Evolutionary conservation across 1,284 basidiomycete species (phyloP).

Genomic region (Vanrija sp.): DNA sequence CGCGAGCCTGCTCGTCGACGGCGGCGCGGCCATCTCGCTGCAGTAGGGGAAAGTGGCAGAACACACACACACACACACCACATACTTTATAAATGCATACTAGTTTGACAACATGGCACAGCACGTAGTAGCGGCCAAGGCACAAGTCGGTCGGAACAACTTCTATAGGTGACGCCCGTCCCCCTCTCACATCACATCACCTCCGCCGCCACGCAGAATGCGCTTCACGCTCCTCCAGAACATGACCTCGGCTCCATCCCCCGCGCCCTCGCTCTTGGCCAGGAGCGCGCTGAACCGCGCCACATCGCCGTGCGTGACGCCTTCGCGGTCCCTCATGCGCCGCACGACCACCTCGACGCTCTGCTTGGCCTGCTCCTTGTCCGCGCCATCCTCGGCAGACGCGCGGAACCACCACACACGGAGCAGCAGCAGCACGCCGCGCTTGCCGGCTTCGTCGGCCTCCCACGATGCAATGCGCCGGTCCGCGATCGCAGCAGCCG

Average conservation of each 20-base stretch:
- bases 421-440: constrained; percentile 40
- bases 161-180: background rate
- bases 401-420: constrained; percentile 46
- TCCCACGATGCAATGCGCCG: constrained; percentile 39
- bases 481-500: constrained; percentile 32
- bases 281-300: constrained; percentile 33
- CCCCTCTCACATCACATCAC: constrained; percentile 33
- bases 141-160: no score
- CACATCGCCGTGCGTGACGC: constrained; percentile 39
- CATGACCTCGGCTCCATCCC: constrained; percentile 38
- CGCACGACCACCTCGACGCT: constrained; percentile 42
- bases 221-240: constrained; percentile 44
- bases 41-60: no score
- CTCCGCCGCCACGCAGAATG: constrained; percentile 36
- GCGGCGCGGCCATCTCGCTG: constrained; percentile 72
- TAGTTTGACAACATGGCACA: no score
- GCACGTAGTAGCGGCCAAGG: no score
- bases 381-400: background rate
- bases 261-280: constrained; percentile 34
- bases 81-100: no score
- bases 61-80: no score
- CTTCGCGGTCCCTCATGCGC: constrained; percentile 40
- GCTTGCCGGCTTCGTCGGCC: constrained; percentile 41
- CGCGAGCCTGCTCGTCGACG: constrained; percentile 62
- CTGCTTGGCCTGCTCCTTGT: constrained; percentile 36